Conservation (phyloP, 169 alveolate species). For the Cryptosporidium canis region DNA sequence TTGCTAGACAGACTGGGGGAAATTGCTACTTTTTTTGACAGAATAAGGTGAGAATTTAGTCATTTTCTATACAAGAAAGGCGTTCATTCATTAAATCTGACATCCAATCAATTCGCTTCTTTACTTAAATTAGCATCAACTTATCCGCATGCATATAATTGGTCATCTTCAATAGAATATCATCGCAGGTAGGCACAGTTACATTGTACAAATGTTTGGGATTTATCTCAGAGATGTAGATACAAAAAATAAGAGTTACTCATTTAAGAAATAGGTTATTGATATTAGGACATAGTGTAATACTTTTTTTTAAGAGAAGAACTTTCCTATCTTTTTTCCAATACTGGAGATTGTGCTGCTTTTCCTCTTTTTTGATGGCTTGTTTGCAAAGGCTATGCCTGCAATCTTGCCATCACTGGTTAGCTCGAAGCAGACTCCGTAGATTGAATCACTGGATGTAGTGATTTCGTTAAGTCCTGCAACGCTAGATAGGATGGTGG, state of each 20-base stretch:
- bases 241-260: neutral
- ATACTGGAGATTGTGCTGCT: neutral
- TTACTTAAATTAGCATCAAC: neutral
- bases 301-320: constrained; percentile 15
- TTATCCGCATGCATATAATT: neutral
- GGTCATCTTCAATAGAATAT: neutral
- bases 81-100: no score
- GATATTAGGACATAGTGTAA: neutral
- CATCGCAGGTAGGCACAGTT: neutral
- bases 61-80: no score
- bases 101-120: no score
- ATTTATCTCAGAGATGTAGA: no score
- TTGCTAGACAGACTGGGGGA: no score
- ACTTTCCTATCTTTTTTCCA: neutral
- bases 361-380: constrained; percentile 11
- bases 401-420: constrained; percentile 69
- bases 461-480: constrained; percentile 57
- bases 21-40: no score
- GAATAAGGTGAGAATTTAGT: no score
- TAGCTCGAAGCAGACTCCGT: constrained; percentile 64
- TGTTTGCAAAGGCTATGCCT: constrained; percentile 71
- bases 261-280: neutral
- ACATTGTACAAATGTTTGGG: neutral
- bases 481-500: constrained; percentile 17
- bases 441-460: constrained; percentile 41